A percentile compares a stretch with the other conserved stretches of the same genome.
These are phyloP conservation scores for Exophiala spinifera DNA, from an alignment of 2,329 filamentous ascomycete genomes.

Conservation along the genomic window DNA sequence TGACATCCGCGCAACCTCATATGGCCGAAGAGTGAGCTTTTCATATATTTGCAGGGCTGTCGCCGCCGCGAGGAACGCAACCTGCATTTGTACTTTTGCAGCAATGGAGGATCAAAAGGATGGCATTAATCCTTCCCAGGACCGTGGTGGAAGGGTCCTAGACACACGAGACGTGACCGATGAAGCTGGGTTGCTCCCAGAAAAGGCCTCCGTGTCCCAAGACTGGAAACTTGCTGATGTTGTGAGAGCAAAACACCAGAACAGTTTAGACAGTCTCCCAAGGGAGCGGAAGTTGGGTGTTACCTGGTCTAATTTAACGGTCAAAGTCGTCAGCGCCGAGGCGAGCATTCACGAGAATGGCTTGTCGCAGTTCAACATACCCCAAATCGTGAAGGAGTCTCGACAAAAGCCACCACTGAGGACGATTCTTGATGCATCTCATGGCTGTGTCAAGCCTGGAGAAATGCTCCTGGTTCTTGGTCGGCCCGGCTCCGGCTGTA, in stretches of 20 bases:
- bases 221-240: conserved; percentile 7
- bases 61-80: no score
- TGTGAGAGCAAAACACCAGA: conserved; percentile 3
- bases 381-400: conserved; percentile 35
- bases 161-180: no score
- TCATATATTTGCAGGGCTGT: neutral
- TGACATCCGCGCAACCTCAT: no score
- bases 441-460: conserved; percentile 68
- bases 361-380: conserved; percentile 57
- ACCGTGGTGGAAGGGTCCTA: no score
- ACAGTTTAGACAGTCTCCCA: neutral
- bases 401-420: conserved; percentile 53
- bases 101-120: no score
- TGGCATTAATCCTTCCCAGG: no score
- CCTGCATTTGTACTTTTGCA: no score
- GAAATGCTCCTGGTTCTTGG: conserved; percentile 70
- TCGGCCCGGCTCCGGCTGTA: conserved; percentile 66
- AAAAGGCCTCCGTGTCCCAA: neutral
- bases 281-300: conserved; percentile 57
- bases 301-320: conserved; percentile 62
- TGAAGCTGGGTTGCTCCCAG: no score
- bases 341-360: conserved; percentile 66
- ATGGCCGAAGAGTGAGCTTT: no score
- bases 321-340: conserved; percentile 60
- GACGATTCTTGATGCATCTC: conserved; percentile 62